Conservation (phyloP, 2,329 filamentous ascomycete genomes). For the Grosmannia clavigera region DNA sequence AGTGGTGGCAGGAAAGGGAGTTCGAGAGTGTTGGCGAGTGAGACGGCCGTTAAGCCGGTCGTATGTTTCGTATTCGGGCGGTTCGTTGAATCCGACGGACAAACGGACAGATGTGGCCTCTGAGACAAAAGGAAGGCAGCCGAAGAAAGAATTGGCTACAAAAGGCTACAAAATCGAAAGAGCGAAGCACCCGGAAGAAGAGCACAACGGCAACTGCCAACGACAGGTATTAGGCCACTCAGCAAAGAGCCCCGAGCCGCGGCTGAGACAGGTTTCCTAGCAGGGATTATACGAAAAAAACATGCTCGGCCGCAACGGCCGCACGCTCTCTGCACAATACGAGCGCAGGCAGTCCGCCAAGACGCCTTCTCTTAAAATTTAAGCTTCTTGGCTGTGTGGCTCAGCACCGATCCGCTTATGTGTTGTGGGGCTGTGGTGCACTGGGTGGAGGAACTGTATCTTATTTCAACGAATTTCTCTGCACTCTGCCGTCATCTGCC, state of each 20-base stretch:
- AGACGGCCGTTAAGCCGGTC: not conserved
- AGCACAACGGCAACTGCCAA: not conserved
- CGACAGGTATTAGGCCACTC: not conserved
- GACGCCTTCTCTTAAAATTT: not conserved
- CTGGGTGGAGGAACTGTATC: no score
- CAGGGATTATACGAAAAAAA: not conserved
- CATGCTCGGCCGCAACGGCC: not conserved
- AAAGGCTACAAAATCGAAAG: no score
- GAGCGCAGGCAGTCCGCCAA: not conserved
- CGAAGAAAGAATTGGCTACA: no score
- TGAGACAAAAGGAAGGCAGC: no score
- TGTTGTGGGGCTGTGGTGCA: no score
- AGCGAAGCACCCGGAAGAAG: not conserved
- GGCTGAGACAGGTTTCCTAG: not conserved
- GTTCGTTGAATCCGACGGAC: not conserved
- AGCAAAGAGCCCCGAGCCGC: not conserved
- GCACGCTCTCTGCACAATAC: not conserved
- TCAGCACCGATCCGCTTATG: not conserved
- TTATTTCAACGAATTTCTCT: no score
- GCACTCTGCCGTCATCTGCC: no score
- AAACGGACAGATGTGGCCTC: not conserved
- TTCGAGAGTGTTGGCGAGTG: not conserved
- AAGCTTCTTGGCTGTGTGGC: slow-evolving; percentile 2
- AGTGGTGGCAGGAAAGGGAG: no score
- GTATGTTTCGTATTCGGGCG: not conserved